Base-by-base conservation (phyloP, 169 alveolate species). In the Theileria orientalis region DNA sequence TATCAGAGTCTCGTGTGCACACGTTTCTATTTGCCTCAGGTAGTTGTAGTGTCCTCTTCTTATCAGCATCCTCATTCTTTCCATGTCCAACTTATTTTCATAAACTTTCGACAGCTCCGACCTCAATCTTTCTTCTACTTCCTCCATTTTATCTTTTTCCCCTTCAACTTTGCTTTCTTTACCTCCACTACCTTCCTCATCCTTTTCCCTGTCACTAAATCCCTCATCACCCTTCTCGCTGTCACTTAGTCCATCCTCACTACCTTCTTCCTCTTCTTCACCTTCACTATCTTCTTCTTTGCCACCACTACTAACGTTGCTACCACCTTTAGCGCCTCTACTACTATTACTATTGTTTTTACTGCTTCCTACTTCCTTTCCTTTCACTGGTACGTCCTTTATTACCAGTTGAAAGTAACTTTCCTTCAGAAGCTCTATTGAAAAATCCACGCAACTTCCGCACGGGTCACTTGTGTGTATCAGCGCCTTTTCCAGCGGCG, bases 401-500 rank as follows among this genome's bases (percentile, higher is more conserved):
- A 87, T 80, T 30, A 59, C 70, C 0, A 87, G 59, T 7, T 69
- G 52, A 60, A 84, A 79, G 46, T 69, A 61, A 44, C 69, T 75
- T 21, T 69, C 90, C 25, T 75, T 72, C 41, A 69, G 67, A 23
- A 66, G 83, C 44, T 84, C 91, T 25, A 83, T 52, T 5, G 84
- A 41, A 33, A 87, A 87, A 35, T 74, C 85, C 6, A 87, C 59
- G 27, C 80, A 27, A 46, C 93, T 87, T 21, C 93, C 90, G 23
- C 35, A 87, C 2, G 91, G 86, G 41, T 86, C 77, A 9, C 74
- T 87, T 29, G 67, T 82, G 59, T 87, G 82, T 11, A 84, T 86
- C 52, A 87, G 16, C 2, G 68, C 76, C 46, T 77, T 60, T 66
- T 87, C 85, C 59, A 87, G 40, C 0, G 93, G 93, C 25, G 93